Evolutionary conservation across 495 filamentous ascomycete genomes (phyloP).

Genomic region (Hyaloscypha hepaticicola): DNA sequence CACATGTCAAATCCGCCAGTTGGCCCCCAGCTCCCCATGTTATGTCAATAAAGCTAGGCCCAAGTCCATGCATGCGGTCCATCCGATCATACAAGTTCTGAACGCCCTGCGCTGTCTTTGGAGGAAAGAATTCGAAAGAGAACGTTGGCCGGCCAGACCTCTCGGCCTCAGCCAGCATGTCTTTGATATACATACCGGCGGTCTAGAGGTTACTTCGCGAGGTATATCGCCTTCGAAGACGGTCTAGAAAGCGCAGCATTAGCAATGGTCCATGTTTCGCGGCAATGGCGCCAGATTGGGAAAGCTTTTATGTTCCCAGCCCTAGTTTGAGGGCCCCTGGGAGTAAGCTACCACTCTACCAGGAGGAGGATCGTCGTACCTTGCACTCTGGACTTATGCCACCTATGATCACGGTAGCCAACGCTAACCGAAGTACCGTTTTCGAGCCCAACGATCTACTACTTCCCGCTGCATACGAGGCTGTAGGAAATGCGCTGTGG

Average conservation of each 20-base stretch:
- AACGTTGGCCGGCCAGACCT: conserved; percentile 75
- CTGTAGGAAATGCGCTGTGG: conserved; percentile 1
- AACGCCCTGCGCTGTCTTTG: conserved; percentile 98
- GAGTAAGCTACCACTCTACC: no score
- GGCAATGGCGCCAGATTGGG: not conserved
- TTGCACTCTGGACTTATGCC: not conserved
- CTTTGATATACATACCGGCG: conserved; percentile 74
- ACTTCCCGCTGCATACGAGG: conserved; percentile 41
- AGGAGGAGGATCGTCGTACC: not conserved
- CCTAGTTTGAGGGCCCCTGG: not conserved
- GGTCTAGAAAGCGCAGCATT: not conserved
- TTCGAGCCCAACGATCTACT: conserved; percentile 46
- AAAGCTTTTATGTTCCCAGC: not conserved
- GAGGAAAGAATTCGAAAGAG: conserved; percentile 99
- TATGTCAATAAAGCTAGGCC: conserved; percentile 94
- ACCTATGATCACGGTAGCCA: conserved; percentile 12
- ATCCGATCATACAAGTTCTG: conserved; percentile 99
- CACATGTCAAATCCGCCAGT: conserved; percentile 86
- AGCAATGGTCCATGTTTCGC: not conserved
- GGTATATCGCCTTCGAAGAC: not conserved
- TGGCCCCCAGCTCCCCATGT: conserved; percentile 98
- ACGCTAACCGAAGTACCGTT: conserved; percentile 43
- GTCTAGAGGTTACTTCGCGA: conserved; percentile 1
- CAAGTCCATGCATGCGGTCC: conserved; percentile 95
- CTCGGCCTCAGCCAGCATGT: conserved; percentile 85